phyloP scores from a whole-genome alignment of 441 rosid genomes.

The Corymbia citriodora region DNA sequence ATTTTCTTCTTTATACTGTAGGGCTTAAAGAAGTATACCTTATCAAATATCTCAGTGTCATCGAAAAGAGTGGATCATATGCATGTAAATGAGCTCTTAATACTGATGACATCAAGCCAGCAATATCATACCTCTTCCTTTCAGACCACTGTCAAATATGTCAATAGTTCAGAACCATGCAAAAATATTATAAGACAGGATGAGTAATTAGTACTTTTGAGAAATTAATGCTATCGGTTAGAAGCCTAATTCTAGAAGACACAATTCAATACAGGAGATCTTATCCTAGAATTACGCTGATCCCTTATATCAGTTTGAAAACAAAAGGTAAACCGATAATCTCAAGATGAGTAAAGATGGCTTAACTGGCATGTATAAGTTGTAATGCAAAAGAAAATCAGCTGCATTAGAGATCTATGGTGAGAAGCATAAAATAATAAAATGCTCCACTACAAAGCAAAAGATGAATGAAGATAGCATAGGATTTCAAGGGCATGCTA shows the following conservation, averaged over 20 bases:
- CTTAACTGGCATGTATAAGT: not conserved
- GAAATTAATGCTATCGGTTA: not conserved
- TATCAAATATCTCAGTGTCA: constrained; percentile 84
- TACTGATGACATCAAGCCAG: constrained; percentile 82
- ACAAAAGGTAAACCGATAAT: not conserved
- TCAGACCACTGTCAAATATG: constrained; percentile 74
- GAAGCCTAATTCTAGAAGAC: not conserved
- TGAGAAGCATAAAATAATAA: not conserved
- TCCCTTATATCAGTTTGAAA: not conserved
- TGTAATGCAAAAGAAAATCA: not conserved
- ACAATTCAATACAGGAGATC: not conserved
- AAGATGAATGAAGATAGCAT: not conserved
- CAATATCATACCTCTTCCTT: constrained; percentile 81
- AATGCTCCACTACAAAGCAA: not conserved
- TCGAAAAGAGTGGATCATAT: constrained; percentile 75
- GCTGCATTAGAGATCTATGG: not conserved
- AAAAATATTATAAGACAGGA: not conserved
- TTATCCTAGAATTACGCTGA: not conserved
- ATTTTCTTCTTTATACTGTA: not conserved
- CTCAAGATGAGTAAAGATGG: not conserved
- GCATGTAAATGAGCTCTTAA: constrained; percentile 84
- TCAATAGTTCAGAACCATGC: not conserved
- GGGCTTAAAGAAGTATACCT: constrained; percentile 31
- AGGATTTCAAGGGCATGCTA: not conserved
- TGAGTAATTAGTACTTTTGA: not conserved